These are phyloP conservation scores for Globisporangium polare DNA, from an alignment of 352 stramenopile species.

Conservation along the genomic window DNA sequence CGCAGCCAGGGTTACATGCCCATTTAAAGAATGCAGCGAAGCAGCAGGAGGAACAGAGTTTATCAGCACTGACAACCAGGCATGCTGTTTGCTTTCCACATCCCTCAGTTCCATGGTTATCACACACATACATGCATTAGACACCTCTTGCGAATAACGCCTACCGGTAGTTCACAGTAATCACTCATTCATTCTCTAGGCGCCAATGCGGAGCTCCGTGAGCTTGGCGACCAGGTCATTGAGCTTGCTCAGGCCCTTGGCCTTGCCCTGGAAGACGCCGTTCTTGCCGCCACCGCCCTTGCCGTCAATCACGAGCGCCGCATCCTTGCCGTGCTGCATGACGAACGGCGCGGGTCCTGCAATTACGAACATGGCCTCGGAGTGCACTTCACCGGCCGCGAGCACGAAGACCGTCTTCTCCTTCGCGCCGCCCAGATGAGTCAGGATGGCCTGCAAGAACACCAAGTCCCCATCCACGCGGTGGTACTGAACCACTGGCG, in stretches of 20 bases:
- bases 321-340: conserved; percentile 40
- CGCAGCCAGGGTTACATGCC: conserved; percentile 49
- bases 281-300: conserved; percentile 77
- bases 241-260: conserved; percentile 50
- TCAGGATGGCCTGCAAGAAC: conserved; percentile 63
- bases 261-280: conserved; percentile 77
- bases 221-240: conserved; percentile 42
- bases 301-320: conserved; percentile 58
- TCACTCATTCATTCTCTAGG: conserved; percentile 1
- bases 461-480: conserved; percentile 54
- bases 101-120: not conserved
- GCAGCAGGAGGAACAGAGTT: not conserved
- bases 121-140: conserved; percentile 4
- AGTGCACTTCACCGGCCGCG: conserved; percentile 31
- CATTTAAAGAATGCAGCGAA: conserved; percentile 14
- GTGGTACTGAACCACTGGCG: conserved; percentile 46
- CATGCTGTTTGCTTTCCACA: not conserved
- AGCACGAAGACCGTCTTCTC: conserved; percentile 33
- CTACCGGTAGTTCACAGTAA: not conserved
- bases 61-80: not conserved
- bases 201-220: conserved; percentile 23
- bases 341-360: conserved; percentile 58
- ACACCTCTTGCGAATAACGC: not conserved
- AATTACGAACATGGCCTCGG: conserved; percentile 68
- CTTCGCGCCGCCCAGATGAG: conserved; percentile 39